These are phyloP conservation scores for Coemansia sp. DNA, from an alignment of 192 early-diverging fungal genomes.

Conservation along the genomic window DNA sequence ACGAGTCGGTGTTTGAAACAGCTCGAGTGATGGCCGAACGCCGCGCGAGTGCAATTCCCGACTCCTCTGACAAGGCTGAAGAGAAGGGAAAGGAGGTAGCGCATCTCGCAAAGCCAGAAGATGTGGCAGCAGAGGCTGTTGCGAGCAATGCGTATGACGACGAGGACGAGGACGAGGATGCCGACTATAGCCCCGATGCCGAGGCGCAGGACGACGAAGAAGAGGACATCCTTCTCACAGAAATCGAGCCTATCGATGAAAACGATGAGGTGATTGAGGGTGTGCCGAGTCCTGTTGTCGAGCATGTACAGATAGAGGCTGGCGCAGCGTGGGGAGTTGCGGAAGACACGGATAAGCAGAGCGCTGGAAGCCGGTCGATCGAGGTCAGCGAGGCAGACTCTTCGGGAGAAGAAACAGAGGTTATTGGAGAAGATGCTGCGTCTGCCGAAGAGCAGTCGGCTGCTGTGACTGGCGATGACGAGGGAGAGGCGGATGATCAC, in stretches of 20 bases:
- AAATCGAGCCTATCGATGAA: constrained; percentile 48
- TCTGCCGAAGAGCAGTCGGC: constrained; percentile 2
- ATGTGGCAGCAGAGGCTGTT: constrained; percentile 21
- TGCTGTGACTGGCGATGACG: constrained; percentile 7
- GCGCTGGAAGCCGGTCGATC: constrained; percentile 5
- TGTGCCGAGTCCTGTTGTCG: background rate
- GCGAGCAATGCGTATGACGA: constrained; percentile 27
- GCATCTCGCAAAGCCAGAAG: constrained; percentile 10
- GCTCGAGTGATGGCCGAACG: constrained; percentile 30
- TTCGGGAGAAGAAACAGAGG: constrained; percentile 4
- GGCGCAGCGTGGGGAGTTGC: constrained; percentile 1
- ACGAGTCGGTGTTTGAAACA: constrained; percentile 46
- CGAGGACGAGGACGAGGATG: constrained; percentile 30
- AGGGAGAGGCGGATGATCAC: background rate
- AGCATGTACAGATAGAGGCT: constrained; percentile 5
- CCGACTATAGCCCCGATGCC: constrained; percentile 31
- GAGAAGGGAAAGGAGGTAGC: background rate
- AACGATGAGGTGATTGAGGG: constrained; percentile 31
- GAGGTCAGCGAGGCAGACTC: constrained; percentile 1
- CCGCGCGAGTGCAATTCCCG: constrained; percentile 15
- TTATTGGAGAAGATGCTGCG: constrained; percentile 2
- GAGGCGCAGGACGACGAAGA: constrained; percentile 36
- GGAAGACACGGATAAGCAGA: background rate
- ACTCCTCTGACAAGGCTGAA: background rate
- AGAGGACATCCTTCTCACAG: constrained; percentile 33